These are phyloP conservation scores for Paracoccidioides brasiliensis DNA, from an alignment of 2,329 filamentous ascomycete genomes.

Conservation along the genomic window DNA sequence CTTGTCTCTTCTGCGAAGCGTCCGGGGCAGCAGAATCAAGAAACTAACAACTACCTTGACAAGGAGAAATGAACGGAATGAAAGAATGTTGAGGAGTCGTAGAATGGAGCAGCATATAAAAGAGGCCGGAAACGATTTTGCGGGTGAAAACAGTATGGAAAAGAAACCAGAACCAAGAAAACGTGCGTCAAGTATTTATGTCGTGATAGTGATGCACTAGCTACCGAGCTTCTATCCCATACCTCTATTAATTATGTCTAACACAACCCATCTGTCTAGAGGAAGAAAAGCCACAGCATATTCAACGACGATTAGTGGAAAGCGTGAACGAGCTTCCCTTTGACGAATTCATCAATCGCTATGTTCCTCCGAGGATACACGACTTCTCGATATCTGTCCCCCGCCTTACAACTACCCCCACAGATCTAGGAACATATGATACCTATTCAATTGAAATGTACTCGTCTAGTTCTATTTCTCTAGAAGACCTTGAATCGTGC, in stretches of 20 bases:
- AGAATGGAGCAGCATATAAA: neutral
- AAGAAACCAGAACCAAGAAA: neutral
- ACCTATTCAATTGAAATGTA: constrained; percentile 19
- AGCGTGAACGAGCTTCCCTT: constrained; percentile 29
- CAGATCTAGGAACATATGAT: constrained; percentile 2
- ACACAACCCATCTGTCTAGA: neutral
- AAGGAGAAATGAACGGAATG: neutral
- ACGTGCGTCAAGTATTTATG: neutral
- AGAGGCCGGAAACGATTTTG: neutral
- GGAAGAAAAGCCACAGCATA: neutral
- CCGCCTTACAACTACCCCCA: constrained; percentile 2
- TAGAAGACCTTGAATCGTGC: constrained; percentile 35
- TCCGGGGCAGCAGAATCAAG: neutral
- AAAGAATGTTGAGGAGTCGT: neutral
- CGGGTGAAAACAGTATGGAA: neutral
- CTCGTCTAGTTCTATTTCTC: constrained; percentile 25
- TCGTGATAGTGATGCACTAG: no score
- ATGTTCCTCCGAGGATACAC: constrained; percentile 16
- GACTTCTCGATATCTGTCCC: constrained; percentile 7
- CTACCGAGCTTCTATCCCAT: no score
- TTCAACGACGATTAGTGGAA: constrained; percentile 26
- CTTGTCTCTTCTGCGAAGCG: neutral
- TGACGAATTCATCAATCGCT: constrained; percentile 26
- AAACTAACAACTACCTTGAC: neutral
- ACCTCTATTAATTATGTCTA: neutral